A percentile compares a stretch with the other conserved stretches of the same genome.
phyloP scores from a whole-genome alignment of 192 early-diverging fungal species.

The Podila epigama region DNA sequence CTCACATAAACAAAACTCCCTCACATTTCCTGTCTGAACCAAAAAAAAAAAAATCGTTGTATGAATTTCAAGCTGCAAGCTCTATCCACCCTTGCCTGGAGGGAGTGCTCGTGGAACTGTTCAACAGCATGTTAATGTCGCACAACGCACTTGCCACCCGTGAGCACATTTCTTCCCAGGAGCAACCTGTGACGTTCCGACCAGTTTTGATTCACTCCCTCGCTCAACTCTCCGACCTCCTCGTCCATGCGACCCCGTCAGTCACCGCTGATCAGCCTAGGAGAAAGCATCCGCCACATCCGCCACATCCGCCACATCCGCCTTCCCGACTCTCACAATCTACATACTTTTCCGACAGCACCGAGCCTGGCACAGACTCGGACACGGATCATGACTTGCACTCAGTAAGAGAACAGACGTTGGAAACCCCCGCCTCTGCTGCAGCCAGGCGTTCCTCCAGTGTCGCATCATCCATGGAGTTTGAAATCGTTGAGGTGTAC shows the following conservation, averaged over 20 bases:
- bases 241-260: background rate
- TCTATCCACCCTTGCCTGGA: slow-evolving; percentile 22
- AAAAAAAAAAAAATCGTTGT: slow-evolving; percentile 1
- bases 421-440: background rate
- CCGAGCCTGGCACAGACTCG: slow-evolving; percentile 1
- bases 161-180: slow-evolving; percentile 37
- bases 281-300: background rate
- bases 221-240: slow-evolving; percentile 13
- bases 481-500: slow-evolving; percentile 18
- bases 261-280: background rate
- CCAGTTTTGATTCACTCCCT: slow-evolving; percentile 19
- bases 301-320: slow-evolving; percentile 2
- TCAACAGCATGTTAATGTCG: slow-evolving; percentile 32
- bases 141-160: slow-evolving; percentile 25
- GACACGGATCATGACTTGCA: slow-evolving; percentile 2
- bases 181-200: slow-evolving; percentile 25
- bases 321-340: slow-evolving; percentile 24
- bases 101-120: slow-evolving; percentile 27
- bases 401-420: no score
- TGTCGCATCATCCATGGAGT: background rate
- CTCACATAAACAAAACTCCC: background rate
- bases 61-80: background rate
- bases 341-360: background rate
- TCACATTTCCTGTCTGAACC: background rate
- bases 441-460: background rate